Percentiles rank a stretch among this genome's conserved stretches.
phyloP scores from a whole-genome alignment of 73 alveolate species.

The Strombidium stylifer region DNA sequence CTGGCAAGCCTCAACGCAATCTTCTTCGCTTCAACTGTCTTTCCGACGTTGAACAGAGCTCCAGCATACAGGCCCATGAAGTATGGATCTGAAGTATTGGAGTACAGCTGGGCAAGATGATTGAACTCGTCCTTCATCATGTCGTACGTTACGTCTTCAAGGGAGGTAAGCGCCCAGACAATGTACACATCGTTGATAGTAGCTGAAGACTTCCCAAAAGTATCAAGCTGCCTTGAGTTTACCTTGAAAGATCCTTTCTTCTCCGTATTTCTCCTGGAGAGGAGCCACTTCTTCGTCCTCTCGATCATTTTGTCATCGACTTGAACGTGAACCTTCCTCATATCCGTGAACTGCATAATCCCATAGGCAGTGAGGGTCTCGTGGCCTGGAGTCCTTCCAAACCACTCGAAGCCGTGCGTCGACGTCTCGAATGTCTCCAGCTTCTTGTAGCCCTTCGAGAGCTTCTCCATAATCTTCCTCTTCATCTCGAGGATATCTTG shows the following conservation, averaged over 20 bases:
- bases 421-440: slow-evolving; percentile 1
- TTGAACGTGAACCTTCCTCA: slow-evolving; percentile 32
- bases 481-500: slow-evolving; percentile 19
- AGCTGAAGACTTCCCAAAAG: slow-evolving; percentile 28
- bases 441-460: slow-evolving; percentile 30
- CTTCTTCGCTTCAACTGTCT: slow-evolving; percentile 4
- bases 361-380: slow-evolving; percentile 68
- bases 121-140: not conserved
- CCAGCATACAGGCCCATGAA: slow-evolving; percentile 42
- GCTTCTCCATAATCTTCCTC: slow-evolving; percentile 14
- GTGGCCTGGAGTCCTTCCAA: slow-evolving; percentile 58
- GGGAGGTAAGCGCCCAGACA: slow-evolving; percentile 35
- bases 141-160: slow-evolving; percentile 15
- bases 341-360: slow-evolving; percentile 55
- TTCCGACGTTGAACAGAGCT: slow-evolving; percentile 7
- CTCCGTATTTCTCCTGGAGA: slow-evolving; percentile 21
- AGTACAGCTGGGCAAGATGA: slow-evolving; percentile 16
- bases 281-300: slow-evolving; percentile 14
- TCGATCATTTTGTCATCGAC: slow-evolving; percentile 24
- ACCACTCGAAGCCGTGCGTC: slow-evolving; percentile 54
- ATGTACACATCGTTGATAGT: slow-evolving; percentile 30
- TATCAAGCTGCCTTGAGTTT: slow-evolving; percentile 7
- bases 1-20: slow-evolving; percentile 4
- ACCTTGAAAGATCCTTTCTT: too few species aligned
- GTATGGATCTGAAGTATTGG: slow-evolving; percentile 40